Conservation (phyloP, 495 filamentous ascomycete species). For the Talaromyces proteolyticus region DNA sequence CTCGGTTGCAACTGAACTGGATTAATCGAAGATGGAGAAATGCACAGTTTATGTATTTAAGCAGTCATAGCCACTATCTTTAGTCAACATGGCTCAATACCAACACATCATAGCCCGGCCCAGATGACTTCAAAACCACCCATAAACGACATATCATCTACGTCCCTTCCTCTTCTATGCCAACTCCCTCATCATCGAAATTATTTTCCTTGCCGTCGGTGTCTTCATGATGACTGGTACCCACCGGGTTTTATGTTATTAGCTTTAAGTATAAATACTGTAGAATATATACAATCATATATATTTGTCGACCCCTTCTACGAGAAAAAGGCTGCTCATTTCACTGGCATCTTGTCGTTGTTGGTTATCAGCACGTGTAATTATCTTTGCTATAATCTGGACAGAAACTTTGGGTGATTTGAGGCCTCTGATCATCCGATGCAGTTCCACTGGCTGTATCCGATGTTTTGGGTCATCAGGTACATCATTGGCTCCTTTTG, state of each 20-base stretch:
- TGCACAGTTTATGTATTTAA: no score
- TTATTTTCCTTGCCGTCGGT: conserved; percentile 10
- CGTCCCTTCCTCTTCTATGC: conserved; percentile 8
- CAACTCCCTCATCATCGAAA: conserved; percentile 5
- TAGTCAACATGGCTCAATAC: neutral
- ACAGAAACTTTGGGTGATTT: conserved; percentile 8
- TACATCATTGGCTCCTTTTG: neutral
- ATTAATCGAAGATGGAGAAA: no score
- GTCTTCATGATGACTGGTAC: conserved; percentile 8
- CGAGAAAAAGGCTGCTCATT: conserved; percentile 7
- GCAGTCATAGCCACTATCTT: no score
- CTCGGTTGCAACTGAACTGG: no score
- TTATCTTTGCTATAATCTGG: conserved; percentile 7
- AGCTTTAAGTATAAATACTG: conserved; percentile 6
- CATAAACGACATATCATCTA: conserved; percentile 10
- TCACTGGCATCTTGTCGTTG: conserved; percentile 3
- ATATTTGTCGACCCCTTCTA: conserved; percentile 9
- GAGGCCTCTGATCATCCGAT: neutral
- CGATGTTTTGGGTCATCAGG: neutral
- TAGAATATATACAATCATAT: conserved; percentile 1
- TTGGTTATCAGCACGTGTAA: conserved; percentile 7
- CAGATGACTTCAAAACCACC: conserved; percentile 7
- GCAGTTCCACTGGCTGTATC: neutral
- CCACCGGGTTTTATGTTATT: conserved; percentile 1
- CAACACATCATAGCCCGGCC: neutral